Evolutionary conservation across 331 rosid genomes (phyloP), one percentile per base, ranked within the genome.

Genomic region (Malus hybrid): DNA sequence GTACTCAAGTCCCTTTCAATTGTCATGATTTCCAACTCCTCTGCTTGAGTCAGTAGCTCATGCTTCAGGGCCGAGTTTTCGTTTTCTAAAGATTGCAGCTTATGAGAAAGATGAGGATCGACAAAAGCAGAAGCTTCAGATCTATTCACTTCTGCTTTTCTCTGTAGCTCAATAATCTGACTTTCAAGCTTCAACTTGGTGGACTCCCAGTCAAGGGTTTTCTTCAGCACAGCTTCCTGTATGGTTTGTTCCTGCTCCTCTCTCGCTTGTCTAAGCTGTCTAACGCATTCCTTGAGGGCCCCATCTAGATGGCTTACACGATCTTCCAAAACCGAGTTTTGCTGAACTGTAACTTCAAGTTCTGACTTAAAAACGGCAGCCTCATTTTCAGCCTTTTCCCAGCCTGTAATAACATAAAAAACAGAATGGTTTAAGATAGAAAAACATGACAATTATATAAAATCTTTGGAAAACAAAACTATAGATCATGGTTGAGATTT

Each of bases 321-420:
- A 69, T 90, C 93, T 83, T 87, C 93, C 56, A 93, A 59, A 44
- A 76, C 81, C 1, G 85, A 86, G 73, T 91, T 93, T 85, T 83
- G 86, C 73, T 76, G 84, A 62, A 77, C 46, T 54, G 84, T 83
- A 42, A 79, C 80, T 68, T 87, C 96, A 34, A 90, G 90, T 81
- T 91, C 88, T 71, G 85, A 87, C 85, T 85, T 93, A 71, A 90
- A 69, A 70, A 76, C 73, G 18, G 76, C 73, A 71, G 85, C 93
- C 84, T 90, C 98, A 29, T 86, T 89, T 86, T 90, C 96, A 19
- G 97, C 96, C 80, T 85, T 89, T 86, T 93, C 98, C 98, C 98
- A 93, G 31, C 98, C 98, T 91, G 75, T 28, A 80, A 63, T 68
- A 46, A 64, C 10, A 61, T 65, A 14, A n/a, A 66, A 33, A 66